Conservation (phyloP, 768 basidiomycete genomes). For the Leucogyrophana mollusca region DNA sequence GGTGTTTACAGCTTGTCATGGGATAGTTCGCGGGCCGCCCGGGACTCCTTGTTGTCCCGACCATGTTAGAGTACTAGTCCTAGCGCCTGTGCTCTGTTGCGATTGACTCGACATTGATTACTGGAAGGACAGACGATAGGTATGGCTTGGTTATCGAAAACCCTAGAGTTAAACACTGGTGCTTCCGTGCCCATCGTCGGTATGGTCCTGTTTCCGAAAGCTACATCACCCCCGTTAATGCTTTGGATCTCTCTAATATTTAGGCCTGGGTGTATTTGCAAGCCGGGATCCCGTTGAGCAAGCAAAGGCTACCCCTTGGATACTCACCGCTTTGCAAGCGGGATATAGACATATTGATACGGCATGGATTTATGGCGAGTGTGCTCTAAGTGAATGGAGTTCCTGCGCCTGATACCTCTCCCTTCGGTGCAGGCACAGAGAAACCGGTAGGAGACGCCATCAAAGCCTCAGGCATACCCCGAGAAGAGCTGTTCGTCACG, state of each 20-base stretch:
- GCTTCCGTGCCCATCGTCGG: slow-evolving; percentile 25
- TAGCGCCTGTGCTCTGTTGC: background rate
- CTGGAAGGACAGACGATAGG: slow-evolving; percentile 4
- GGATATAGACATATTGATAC: slow-evolving; percentile 45
- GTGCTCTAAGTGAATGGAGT: background rate
- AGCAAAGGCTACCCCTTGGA: background rate
- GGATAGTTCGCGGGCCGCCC: background rate
- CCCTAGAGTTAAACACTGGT: slow-evolving; percentile 25
- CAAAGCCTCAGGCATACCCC: slow-evolving; percentile 45
- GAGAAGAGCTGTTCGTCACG: slow-evolving; percentile 48
- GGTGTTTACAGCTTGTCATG: background rate
- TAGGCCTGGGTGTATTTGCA: slow-evolving; percentile 2
- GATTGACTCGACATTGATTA: background rate
- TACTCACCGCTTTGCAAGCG: slow-evolving; percentile 21
- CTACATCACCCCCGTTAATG: background rate
- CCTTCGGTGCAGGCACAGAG: slow-evolving; percentile 26
- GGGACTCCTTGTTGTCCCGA: too few species aligned
- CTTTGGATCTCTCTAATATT: background rate
- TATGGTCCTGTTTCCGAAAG: slow-evolving; percentile 20
- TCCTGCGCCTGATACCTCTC: too few species aligned
- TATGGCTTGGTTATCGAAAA: slow-evolving; percentile 3
- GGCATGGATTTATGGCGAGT: slow-evolving; percentile 32
- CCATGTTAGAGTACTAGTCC: too few species aligned
- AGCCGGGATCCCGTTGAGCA: slow-evolving; percentile 3
- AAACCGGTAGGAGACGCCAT: slow-evolving; percentile 42